Base-by-base conservation (phyloP, 257 asterid genomes). In the Plantago elongata region DNA sequence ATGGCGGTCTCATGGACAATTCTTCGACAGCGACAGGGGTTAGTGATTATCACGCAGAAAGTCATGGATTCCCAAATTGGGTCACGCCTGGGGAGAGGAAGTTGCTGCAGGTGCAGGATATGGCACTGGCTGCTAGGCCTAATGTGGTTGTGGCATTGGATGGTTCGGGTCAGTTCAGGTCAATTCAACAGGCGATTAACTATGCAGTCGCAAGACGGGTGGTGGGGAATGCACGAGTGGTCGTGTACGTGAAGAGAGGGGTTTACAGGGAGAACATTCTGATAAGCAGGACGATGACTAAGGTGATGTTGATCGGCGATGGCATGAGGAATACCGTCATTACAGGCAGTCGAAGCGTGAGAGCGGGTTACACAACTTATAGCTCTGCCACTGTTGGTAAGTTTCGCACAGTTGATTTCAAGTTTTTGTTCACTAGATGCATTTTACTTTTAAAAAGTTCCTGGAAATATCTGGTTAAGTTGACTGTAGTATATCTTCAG, bases 351-450 rank as follows among this genome's bases (percentile, higher is more conserved):
- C 83, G 90, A 46, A 90, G 95, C 60, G 85, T 71, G 40, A 52
- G 82, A 9, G 72, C 61, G 2, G 95, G 96, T 9, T 90, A 60
- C 77, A 87, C 93, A 0, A 90, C 97, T 1, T 90, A 81, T 60
- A 81, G 96, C 70, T 73, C 83, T 50, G 96, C 97, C 15, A 87
- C 97, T 37, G 72, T 87, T 51, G 97, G 97, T 87, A 71, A 67
- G 40, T 34, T 22, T 22, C 1, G 27, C 27, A 22, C 27, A 22
- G 27, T 22, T 22, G 27, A 2, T 22, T 22, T 22, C 27, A 22
- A 22, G 27, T 44, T 7, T 18, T 9, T 16, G 3, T 54, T 54
- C 10, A 4, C 11, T 29, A 5, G 27, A 9, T 8, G 14, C 27
- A 15, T 7, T 27, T 15, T 54, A 0, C 37, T 0, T 22, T 0